Percentiles rank a stretch among this genome's conserved stretches.
Conservation (phyloP, 306 rosid species). For the Sesbania bispinosa region DNA sequence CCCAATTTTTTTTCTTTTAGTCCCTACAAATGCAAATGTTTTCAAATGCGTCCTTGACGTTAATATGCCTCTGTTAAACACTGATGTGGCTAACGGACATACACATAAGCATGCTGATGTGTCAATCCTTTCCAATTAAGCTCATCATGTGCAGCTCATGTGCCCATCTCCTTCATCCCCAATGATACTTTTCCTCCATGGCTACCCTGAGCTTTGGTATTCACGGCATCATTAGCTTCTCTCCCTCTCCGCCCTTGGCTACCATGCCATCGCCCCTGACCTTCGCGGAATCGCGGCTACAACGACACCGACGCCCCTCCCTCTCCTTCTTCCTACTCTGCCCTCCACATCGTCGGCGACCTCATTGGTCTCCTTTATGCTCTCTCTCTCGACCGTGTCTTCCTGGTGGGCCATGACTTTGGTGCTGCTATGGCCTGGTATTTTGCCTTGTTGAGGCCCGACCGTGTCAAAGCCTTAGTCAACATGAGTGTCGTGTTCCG, state of each 20-base stretch:
- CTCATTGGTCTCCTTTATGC: slow-evolving; percentile 60
- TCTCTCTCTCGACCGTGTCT: slow-evolving; percentile 44
- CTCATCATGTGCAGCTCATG: too few relatives aligned
- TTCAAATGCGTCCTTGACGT: too few relatives aligned
- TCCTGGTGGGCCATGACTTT: slow-evolving; percentile 71
- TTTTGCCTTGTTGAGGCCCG: slow-evolving; percentile 55
- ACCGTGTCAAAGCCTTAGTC: slow-evolving; percentile 63
- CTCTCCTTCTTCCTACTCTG: slow-evolving; percentile 44
- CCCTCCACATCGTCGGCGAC: slow-evolving; percentile 56
- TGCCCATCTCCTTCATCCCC: too few relatives aligned
- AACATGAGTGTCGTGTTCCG: slow-evolving; percentile 52
- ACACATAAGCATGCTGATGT: too few relatives aligned
- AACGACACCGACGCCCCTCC: slow-evolving; percentile 73
- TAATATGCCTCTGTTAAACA: too few relatives aligned
- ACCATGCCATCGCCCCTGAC: slow-evolving; percentile 74
- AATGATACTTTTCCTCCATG: slow-evolving; percentile 55
- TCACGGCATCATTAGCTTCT: slow-evolving; percentile 79
- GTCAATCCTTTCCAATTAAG: too few relatives aligned
- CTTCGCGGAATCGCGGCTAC: slow-evolving; percentile 65
- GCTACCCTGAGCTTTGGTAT: slow-evolving; percentile 76
- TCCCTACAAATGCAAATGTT: too few relatives aligned
- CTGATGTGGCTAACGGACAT: too few relatives aligned
- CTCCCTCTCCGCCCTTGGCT: slow-evolving; percentile 54
- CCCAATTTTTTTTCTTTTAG: too few relatives aligned
- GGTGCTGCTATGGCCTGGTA: slow-evolving; percentile 67